These are phyloP conservation scores for Amylostereum areolatum DNA, from an alignment of 1,284 basidiomycete species.

Conservation along the genomic window DNA sequence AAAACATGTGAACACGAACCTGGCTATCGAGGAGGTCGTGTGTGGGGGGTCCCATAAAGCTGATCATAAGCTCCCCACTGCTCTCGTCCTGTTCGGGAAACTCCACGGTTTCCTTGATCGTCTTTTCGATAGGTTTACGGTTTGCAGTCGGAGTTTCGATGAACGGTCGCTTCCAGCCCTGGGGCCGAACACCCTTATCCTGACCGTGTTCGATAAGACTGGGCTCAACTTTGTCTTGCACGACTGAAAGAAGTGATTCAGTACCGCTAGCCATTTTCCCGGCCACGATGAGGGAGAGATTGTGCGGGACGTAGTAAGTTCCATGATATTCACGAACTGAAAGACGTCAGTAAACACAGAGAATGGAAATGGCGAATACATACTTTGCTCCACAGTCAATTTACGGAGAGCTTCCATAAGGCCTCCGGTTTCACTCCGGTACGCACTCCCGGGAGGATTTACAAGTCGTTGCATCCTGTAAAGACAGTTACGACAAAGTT, in stretches of 20 bases:
- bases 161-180: conserved; percentile 92
- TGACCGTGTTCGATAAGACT: conserved; percentile 72
- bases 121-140: conserved; percentile 50
- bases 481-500: conserved; percentile 8
- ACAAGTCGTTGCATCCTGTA: conserved; percentile 72
- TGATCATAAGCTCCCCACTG: conserved; percentile 81
- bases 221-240: conserved; percentile 81
- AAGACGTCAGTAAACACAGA: conserved; percentile 1
- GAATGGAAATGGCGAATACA: conserved; percentile 16
- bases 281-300: conserved; percentile 79
- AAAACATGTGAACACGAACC: conserved; percentile 29
- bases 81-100: conserved; percentile 99
- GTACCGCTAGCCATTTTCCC: conserved; percentile 76
- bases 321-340: conserved; percentile 87
- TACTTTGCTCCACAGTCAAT: conserved; percentile 88
- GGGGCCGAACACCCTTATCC: conserved; percentile 57
- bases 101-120: conserved; percentile 65
- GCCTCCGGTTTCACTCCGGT: conserved; percentile 95
- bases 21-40: conserved; percentile 74
- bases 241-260: conserved; percentile 62
- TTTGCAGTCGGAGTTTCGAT: conserved; percentile 79
- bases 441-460: conserved; percentile 82
- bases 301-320: conserved; percentile 93
- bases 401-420: conserved; percentile 88
- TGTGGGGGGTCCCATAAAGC: conserved; percentile 75